Percentiles rank a stretch among this genome's conserved stretches.
Conservation (phyloP, 2,329 filamentous ascomycete genomes). For the Sarocladium strictum region DNA sequence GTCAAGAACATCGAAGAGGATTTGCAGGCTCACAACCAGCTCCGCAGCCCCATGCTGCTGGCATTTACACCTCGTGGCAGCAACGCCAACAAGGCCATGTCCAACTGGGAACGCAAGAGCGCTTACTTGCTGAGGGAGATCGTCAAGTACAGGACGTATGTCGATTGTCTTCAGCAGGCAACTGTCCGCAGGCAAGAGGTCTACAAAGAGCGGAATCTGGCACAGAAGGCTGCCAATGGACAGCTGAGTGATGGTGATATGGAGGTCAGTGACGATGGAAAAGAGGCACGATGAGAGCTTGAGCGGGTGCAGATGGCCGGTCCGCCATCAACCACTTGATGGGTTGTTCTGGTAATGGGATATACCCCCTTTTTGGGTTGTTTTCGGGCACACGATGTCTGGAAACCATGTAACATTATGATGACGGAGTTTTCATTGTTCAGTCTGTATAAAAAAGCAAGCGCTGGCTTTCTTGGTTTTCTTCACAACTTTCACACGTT, state of each 20-base stretch:
- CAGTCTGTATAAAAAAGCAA: background rate
- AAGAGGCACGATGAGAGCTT: slow-evolving; percentile 27
- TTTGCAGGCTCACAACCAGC: slow-evolving; percentile 77
- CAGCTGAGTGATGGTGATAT: slow-evolving; percentile 36
- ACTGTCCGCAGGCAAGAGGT: slow-evolving; percentile 65
- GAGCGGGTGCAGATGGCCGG: background rate
- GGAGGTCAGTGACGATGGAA: slow-evolving; percentile 24
- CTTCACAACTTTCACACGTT: background rate
- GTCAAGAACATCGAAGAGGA: slow-evolving; percentile 83
- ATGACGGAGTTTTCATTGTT: background rate
- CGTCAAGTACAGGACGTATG: slow-evolving; percentile 94
- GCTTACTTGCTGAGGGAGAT: slow-evolving; percentile 88
- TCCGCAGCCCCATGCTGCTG: slow-evolving; percentile 79
- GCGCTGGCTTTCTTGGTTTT: background rate
- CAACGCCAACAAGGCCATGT: slow-evolving; percentile 79
- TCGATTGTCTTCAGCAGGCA: slow-evolving; percentile 74
- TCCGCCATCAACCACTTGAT: no score
- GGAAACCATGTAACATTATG: background rate
- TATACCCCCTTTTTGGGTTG: background rate
- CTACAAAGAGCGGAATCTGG: slow-evolving; percentile 53
- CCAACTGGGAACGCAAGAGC: slow-evolving; percentile 96
- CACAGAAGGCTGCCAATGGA: slow-evolving; percentile 42
- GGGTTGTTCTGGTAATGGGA: background rate
- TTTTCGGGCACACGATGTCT: background rate
- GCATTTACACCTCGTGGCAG: slow-evolving; percentile 81